Evolutionary conservation across 805 yeast genomes (phyloP), one percentile per base, ranked within the genome.

Genomic region (Hanseniaspora jakobsenii): DNA sequence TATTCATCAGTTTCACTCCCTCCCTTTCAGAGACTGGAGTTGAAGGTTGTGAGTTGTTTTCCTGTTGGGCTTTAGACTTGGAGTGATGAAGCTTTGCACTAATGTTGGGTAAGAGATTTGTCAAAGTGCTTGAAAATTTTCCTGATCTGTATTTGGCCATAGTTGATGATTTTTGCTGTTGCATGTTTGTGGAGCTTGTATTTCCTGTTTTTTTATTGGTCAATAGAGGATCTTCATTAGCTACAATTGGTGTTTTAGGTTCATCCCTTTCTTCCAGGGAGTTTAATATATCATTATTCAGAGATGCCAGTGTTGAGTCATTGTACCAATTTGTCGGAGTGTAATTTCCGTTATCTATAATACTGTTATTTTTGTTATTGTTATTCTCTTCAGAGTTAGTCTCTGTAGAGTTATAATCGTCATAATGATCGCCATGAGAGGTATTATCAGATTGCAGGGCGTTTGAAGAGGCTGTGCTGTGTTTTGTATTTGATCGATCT

Each of bases 41-140:
- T 2, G 43, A 35, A 23, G 42, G 38, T 22, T 37, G 42, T 3
- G 47, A 36, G 10, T 36, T 22, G 2, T 23, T 30, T 6, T 27
- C 36, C n/a, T 12, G n/a, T 32, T 31, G 27, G 22, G 19, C 19
- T 23, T 35, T 49, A 17, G 55, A 56, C 38, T 52, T 55, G 29
- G 52, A 50, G 36, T 55, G 54, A 37, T 60, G 64, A 22, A 61
- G 46, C 44, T 57, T 61, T 3, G 65, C 64, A 49, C 64, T 59
- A 12, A 61, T 54, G 4, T 55, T 55, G n/a, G 65, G 65, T 14
- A 61, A 47, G 34, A 61, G 47, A 43, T 55, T 60, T 35, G 60
- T 57, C 40, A 61, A 49, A 6, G 61, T 60, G 36, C 58, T 59
- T 12, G 64, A 57, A 35, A 61, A 55, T 34, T 55, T 58, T 6